These are phyloP conservation scores for Cyclocybe cylindracea DNA, from an alignment of 768 basidiomycete species.

Conservation along the genomic window DNA sequence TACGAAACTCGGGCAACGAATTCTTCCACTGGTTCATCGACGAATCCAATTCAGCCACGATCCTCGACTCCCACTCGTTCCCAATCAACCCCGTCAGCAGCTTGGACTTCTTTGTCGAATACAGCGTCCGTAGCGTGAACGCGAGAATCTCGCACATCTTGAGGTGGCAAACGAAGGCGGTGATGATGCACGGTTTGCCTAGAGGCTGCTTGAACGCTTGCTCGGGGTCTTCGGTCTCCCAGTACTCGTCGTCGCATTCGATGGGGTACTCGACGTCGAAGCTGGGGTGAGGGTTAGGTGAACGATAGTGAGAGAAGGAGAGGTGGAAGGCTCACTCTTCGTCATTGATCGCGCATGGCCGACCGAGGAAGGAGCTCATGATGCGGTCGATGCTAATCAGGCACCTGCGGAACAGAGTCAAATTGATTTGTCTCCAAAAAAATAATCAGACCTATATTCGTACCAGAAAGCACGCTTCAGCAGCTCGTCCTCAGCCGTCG, in stretches of 20 bases:
- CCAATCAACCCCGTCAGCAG: conserved; percentile 40
- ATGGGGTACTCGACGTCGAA: conserved; percentile 68
- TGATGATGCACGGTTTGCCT: conserved; percentile 52
- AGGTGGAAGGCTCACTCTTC: conserved; percentile 56
- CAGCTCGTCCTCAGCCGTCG: conserved; percentile 53
- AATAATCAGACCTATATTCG: too few relatives aligned
- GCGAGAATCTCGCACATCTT: conserved; percentile 66
- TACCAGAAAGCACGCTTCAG: conserved; percentile 64
- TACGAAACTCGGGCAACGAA: conserved; percentile 56
- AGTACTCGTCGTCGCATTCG: conserved; percentile 54
- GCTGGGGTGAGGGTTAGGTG: conserved; percentile 29
- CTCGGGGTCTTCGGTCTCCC: conserved; percentile 45
- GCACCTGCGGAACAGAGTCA: conserved; percentile 20
- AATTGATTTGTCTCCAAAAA: neutral
- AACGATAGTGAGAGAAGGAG: neutral
- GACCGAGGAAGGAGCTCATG: conserved; percentile 54
- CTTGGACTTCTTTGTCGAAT: conserved; percentile 44
- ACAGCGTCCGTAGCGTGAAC: conserved; percentile 61
- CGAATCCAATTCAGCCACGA: conserved; percentile 64
- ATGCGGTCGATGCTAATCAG: conserved; percentile 33
- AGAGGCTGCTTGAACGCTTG: conserved; percentile 63
- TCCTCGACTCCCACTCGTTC: conserved; percentile 54
- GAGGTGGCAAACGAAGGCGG: conserved; percentile 54
- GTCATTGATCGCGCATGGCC: conserved; percentile 67
- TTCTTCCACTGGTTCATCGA: conserved; percentile 65